Evolutionary conservation across 805 yeast genomes (phyloP).

Genomic region (Teunomyces kruisii): DNA sequence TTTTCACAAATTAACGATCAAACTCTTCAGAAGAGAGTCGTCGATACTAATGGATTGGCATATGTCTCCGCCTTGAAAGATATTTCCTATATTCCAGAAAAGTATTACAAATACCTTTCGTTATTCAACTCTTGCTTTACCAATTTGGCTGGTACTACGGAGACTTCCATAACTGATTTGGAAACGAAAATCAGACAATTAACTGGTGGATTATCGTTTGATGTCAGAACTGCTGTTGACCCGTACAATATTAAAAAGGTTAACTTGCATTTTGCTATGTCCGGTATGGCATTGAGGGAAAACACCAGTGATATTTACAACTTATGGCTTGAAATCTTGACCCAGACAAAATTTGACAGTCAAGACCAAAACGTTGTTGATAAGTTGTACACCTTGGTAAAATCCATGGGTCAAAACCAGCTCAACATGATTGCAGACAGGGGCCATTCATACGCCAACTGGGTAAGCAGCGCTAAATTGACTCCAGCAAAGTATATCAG

Average conservation of each 20-base stretch:
- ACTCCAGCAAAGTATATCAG: conserved; percentile 59
- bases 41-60: conserved; percentile 77
- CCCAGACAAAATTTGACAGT: conserved; percentile 65
- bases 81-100: conserved; percentile 57
- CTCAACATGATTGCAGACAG: conserved; percentile 77
- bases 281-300: conserved; percentile 69
- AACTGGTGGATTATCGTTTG: conserved; percentile 84
- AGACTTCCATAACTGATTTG: conserved; percentile 69
- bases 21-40: conserved; percentile 47
- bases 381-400: conserved; percentile 71
- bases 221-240: conserved; percentile 54
- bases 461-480: conserved; percentile 62
- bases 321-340: conserved; percentile 67
- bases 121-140: conserved; percentile 78
- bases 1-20: conserved; percentile 31
- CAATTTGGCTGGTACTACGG: conserved; percentile 75
- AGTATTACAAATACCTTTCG: conserved; percentile 68
- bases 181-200: conserved; percentile 79
- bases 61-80: conserved; percentile 71
- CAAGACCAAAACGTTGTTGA: conserved; percentile 42
- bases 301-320: conserved; percentile 61
- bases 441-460: conserved; percentile 83
- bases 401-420: conserved; percentile 73
- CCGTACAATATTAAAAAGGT: conserved; percentile 50
- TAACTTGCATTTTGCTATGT: conserved; percentile 52